phyloP scores from a whole-genome alignment of 176 grass and related monocot genomes.

The Bonia amplexicaulis region DNA sequence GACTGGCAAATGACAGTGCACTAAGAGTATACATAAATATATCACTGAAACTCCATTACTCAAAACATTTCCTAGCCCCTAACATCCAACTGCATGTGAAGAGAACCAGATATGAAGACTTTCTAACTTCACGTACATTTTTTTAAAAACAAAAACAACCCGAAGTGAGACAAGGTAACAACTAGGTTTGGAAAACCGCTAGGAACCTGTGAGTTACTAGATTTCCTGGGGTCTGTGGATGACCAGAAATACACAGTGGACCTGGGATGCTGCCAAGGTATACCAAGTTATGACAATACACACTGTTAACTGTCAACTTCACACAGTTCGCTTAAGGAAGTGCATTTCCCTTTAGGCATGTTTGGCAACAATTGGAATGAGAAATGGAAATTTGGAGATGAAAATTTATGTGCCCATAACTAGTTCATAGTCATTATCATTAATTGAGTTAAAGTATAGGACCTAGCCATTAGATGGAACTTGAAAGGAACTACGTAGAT shows the following conservation, averaged over 20 bases:
- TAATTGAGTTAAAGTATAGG: not conserved
- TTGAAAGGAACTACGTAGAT: not conserved
- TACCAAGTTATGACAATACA: not conserved
- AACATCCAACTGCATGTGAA: not conserved
- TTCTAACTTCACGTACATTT: not conserved
- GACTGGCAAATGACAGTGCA: not conserved
- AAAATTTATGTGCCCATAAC: not conserved
- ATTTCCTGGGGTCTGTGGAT: not conserved
- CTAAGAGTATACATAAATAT: not conserved
- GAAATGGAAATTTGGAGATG: not conserved
- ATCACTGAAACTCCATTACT: not conserved
- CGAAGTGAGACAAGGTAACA: not conserved
- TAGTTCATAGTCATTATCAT: not conserved
- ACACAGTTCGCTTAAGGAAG: not conserved
- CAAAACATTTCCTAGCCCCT: slow-evolving; percentile 7
- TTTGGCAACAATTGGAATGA: not conserved
- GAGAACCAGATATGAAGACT: not conserved
- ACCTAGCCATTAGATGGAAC: not conserved
- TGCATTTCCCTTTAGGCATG: not conserved
- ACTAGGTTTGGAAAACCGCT: not conserved
- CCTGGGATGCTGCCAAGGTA: not conserved
- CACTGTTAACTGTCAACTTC: not conserved
- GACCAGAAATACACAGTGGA: slow-evolving; percentile 1
- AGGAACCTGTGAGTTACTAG: not conserved
- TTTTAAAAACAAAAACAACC: not conserved